Base-by-base conservation (phyloP, 129 eudicot species). In the Arctium lappa region DNA sequence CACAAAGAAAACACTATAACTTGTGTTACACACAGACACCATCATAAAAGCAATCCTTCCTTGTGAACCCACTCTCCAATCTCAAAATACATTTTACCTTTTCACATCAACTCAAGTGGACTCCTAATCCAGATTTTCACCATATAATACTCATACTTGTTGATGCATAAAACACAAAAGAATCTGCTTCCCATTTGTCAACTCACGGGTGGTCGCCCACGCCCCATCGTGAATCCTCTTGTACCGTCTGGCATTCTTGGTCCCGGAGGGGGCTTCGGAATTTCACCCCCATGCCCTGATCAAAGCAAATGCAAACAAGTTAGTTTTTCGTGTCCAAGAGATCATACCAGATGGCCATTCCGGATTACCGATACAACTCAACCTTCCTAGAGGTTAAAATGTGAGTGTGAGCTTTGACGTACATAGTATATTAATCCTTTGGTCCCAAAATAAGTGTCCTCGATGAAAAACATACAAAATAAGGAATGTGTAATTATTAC, bases 201-300 rank as follows among this genome's bases (percentile, higher is more conserved):
- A 68, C 85, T 73, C 68, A 60, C 68, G 42, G 86, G 81, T 83
- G 99, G 88, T 10, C 95, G 90, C 12, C 99, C 99, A 74, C 99
- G 94, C 4, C 99, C 99, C 98, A 95, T 81, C 2, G 98, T 81
- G 62, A 95, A 95, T 81, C 99, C 99, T 86, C 89, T 84, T 44
- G 99, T 95, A 38, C 99, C 99, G 42, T 95, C 99, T 7, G 99
- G 99, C 98, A 95, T 95, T 84, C 77, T 84, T 38, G 99, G 99
- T 68, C 99, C 99, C 30, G 98, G 99, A 71, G 99, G 99, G 2
- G 99, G 97, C 84, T 91, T 93, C 8, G 94, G 88, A 10, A 92
- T 63, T 86, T 95, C 99, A 69, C 83, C 69, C 32, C 44, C 88
- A 65, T 93, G 97, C 27, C 97, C 98, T 93, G 39, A 65, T 5